Evolutionary conservation across 106 monocot genomes (phyloP), one percentile per base, ranked within the genome.

Genomic region (Dioscorea dumetorum): DNA sequence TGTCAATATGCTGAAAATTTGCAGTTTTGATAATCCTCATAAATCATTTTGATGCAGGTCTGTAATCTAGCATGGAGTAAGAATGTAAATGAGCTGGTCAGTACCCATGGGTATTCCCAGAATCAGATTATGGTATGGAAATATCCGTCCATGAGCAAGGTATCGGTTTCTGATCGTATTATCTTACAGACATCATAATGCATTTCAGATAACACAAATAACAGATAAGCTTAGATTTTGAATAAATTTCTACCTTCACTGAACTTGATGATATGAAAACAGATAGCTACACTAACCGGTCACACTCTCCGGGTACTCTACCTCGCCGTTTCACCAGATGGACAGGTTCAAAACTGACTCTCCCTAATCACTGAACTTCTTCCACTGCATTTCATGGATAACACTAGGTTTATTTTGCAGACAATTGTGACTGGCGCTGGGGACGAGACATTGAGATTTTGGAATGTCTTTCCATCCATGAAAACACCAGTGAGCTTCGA

Each of bases 41-140:
- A 41, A 41, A 41, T 5, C 22, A 33, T 5, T 28, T 78, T 63
- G 63, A 31, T 49, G 60, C 83, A 97, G 91, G 87, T 97, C 8
- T 97, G 97, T 72, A 91, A 86, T 68, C 67, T 97, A 10, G 81
- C 88, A 19, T 97, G 97, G 97, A 86, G 86, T 31, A 97, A 97
- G 70, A 95, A 88, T 75, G 82, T 82, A 18, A 97, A 91, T 78
- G 91, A 97, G 64, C 21, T 97, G 12, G 91, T 97, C 21, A 97
- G 91, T 77, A 89, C 97, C 35, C 97, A 97, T 80, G 97, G 97
- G 71, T 97, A 87, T 68, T 92, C 91, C 13, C 97, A 92, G 76
- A 97, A 97, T 56, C 88, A 97, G 68, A 89, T 97, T 51, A 97
- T 88, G 88, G 76, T 97, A 24, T 97, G 97, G 97, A 97, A 97